Percentiles rank a stretch among this genome's conserved stretches.
Evolutionary conservation across 1,139 yeast genomes (phyloP).

Genomic region (Entelexis sorbosivorans): DNA sequence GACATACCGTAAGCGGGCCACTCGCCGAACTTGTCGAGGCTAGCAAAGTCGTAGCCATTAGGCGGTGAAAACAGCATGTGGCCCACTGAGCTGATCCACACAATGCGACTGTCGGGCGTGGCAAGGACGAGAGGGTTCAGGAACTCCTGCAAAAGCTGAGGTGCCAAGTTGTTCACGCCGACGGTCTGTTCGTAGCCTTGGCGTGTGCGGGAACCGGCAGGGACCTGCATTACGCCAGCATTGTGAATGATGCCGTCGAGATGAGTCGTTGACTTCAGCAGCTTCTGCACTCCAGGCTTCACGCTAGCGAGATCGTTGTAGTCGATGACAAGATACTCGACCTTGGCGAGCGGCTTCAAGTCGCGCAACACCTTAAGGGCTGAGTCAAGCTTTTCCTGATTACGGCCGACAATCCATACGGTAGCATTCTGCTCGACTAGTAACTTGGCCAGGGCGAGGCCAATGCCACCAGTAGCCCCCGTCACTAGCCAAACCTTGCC

Average conservation of each 20-base stretch:
- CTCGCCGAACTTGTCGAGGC: not conserved
- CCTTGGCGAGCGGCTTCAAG: conserved; percentile 24
- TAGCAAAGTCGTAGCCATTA: conserved; percentile 11
- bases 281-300: conserved; percentile 34
- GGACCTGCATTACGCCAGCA: conserved; percentile 42
- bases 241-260: conserved; percentile 30
- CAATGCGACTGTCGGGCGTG: conserved; percentile 31
- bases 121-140: conserved; percentile 36
- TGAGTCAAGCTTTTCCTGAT: conserved; percentile 30
- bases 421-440: conserved; percentile 38
- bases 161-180: conserved; percentile 45
- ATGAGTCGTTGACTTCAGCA: conserved; percentile 24
- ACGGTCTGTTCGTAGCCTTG: conserved; percentile 44
- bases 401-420: conserved; percentile 37
- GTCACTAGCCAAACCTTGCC: conserved; percentile 38
- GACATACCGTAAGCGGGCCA: conserved; percentile 36
- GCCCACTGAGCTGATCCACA: conserved; percentile 40
- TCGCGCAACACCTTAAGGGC: conserved; percentile 31
- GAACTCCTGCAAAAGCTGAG: conserved; percentile 40
- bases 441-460: conserved; percentile 34
- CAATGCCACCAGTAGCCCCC: conserved; percentile 42
- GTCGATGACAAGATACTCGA: conserved; percentile 31
- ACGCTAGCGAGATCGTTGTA: conserved; percentile 39
- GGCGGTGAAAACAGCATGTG: conserved; percentile 31
- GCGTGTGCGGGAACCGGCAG: conserved; percentile 31